Base-by-base conservation (phyloP, 768 basidiomycete species). In the Russula brevipes region DNA sequence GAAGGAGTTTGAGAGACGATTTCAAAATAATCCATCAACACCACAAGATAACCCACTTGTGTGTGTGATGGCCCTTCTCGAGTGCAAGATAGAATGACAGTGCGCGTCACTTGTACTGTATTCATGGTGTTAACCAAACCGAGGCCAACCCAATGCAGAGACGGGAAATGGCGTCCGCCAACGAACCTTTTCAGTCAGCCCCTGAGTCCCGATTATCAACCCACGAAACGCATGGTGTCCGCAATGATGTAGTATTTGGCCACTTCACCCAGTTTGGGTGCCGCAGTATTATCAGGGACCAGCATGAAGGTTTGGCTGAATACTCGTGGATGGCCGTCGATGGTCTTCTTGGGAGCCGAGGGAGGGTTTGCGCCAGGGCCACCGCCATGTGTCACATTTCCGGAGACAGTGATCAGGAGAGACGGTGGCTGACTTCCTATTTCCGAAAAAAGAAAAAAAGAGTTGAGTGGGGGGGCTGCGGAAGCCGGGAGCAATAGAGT, bases 301-400 rank as follows among this genome's bases (percentile, higher is more conserved):
- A 94, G 85, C 78, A 94, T 83, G 70, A 94, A 94, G 6, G 90
- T 89, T 73, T 94, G 91, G 17, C 87, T 87, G 74, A 94, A 94
- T 54, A 92, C 89, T 44, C 91, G 83, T 8, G 91, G 86, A 44
- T 91, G 89, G 11, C 84, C 88, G 59, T 93, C 91, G 17, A 86
- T 69, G 11, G 61, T 70, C 49, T 70, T 76, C 19, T 79, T 81
- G 39, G 73, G 73, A 14, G 81, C 78, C 1, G 80, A 78, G 47
- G 77, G 73, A 36, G 81, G 85, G 71, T 89, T 88, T 31, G 81
- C 82, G 24, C 77, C 71, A 39, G 84, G 79, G 11, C 81, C 83
- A 57, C 76, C 79, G 31, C 89, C 89, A 65, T 91, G 87, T 3
- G 79, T 82, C 42, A 94, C 91, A 63, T 78, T 88, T 19, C 91